Conservation (phyloP, 495 filamentous ascomycete genomes). For the Hapsidospora chrysogenum region DNA sequence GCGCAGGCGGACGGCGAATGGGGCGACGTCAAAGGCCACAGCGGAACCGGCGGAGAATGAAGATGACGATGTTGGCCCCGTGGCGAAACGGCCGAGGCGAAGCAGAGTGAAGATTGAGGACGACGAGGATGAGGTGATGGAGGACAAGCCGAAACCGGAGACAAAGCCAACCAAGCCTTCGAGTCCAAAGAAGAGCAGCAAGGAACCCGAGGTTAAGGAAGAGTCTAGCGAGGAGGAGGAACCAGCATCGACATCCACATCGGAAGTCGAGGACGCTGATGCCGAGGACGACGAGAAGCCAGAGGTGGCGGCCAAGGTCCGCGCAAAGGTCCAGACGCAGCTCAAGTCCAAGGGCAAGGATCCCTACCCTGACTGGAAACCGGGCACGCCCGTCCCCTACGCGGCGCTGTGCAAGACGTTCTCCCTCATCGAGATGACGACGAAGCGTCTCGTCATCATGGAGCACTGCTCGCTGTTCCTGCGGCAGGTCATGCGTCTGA, state of each 20-base stretch:
- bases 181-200: slow-evolving; percentile 7
- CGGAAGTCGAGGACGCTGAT: slow-evolving; percentile 27
- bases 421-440: slow-evolving; percentile 81
- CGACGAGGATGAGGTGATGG: slow-evolving; percentile 24
- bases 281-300: slow-evolving; percentile 63
- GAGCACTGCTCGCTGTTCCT: slow-evolving; percentile 83
- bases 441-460: slow-evolving; percentile 72
- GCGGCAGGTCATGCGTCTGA: slow-evolving; percentile 79
- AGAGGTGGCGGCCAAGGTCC: slow-evolving; percentile 54
- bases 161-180: slow-evolving; percentile 6
- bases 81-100: slow-evolving; percentile 30
- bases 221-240: slow-evolving; percentile 19
- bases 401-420: slow-evolving; percentile 91
- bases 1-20: slow-evolving; percentile 14
- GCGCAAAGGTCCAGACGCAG: slow-evolving; percentile 69
- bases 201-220: neutral
- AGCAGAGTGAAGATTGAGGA: slow-evolving; percentile 21
- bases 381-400: slow-evolving; percentile 79
- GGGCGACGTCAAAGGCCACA: neutral
- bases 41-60: slow-evolving; percentile 19
- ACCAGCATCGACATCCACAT: slow-evolving; percentile 34
- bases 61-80: slow-evolving; percentile 32
- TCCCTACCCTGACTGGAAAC: slow-evolving; percentile 86
- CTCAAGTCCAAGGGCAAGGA: slow-evolving; percentile 49
- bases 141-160: slow-evolving; percentile 12